These are phyloP conservation scores for Tylopilus plumbeoviolaceoides DNA, from an alignment of 768 basidiomycete species.

Conservation along the genomic window DNA sequence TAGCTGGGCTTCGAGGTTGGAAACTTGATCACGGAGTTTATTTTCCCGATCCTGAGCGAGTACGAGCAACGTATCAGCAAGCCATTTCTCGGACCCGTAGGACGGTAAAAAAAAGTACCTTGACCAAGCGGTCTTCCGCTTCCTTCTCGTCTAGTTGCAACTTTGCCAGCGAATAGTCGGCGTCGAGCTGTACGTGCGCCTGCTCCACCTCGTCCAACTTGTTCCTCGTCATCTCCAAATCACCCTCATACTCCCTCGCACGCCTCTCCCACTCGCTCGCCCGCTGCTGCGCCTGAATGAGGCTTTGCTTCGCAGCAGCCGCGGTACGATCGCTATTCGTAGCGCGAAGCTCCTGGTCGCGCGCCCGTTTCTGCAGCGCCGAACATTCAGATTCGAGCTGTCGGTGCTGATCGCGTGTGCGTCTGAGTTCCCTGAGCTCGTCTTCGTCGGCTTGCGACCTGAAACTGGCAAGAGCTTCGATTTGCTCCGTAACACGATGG, in stretches of 20 bases:
- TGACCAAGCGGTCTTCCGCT: conserved; percentile 59
- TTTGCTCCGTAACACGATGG: conserved; percentile 64
- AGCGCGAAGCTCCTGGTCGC: conserved; percentile 64
- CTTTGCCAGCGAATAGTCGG: conserved; percentile 63
- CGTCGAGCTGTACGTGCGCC: conserved; percentile 58
- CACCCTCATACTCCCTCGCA: conserved; percentile 63
- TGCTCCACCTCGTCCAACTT: conserved; percentile 68
- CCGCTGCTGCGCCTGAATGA: conserved; percentile 72
- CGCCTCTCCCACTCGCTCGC: conserved; percentile 79
- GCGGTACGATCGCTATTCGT: conserved; percentile 59
- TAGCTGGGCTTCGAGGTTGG: conserved; percentile 56
- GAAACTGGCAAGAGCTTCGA: conserved; percentile 59
- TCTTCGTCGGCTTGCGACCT: conserved; percentile 64
- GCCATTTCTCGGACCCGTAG: neutral
- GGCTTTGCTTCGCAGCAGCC: conserved; percentile 53
- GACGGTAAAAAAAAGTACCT: conserved; percentile 41
- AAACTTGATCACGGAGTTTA: conserved; percentile 64
- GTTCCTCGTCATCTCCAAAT: conserved; percentile 55
- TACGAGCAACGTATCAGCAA: conserved; percentile 1
- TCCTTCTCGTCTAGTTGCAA: conserved; percentile 75
- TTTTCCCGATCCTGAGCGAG: conserved; percentile 60
- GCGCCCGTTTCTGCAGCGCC: conserved; percentile 65
- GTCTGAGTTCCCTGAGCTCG: conserved; percentile 68
- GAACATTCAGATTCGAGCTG: conserved; percentile 64
- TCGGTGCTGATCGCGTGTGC: conserved; percentile 53